Evolutionary conservation across 2,329 filamentous ascomycete species (phyloP), one percentile per base, ranked within the genome.

Genomic region (Orbilia blumenaviensis): DNA sequence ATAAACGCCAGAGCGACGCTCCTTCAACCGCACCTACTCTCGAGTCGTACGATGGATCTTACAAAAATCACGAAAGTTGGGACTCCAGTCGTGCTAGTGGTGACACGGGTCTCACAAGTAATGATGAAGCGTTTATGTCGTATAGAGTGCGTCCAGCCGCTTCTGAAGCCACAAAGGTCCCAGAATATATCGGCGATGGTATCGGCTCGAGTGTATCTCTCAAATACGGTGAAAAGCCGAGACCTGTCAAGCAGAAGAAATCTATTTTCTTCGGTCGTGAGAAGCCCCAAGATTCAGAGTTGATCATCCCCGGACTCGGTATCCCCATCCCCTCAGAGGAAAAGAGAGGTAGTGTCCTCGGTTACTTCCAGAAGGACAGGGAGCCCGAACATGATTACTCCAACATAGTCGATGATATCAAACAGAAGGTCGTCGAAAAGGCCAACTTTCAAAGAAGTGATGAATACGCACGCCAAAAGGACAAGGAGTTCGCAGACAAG

Each of bases 61-160:
- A 44, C 12, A 56, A 14, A 6, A 38, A 56, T 56, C 72, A 58
- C 23, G 72, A 76, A 29, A 69, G 64, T 42, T 76, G 72, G 72
- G 64, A 52, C 32, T 69, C 64, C 2, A 48, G 54, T 34, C 54
- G 60, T 48, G 72, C 54, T 21, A 76, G 72, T 56, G 72, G 72
- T 23, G 72, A 69, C n/a, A 76, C 72, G 7, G 64, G 72, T 14
- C 41, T 64, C 27, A 76, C 64, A 7, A 76, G 72, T 44, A 52
- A 56, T 41, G 58, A 69, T 23, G 72, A 69, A 23, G 12, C 29
- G 2, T 76, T 41, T 34, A 34, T 16, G 56, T 16, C 72, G 1
- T 32, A 29, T n/a, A 29, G 34, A 2, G 12, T 48, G n/a, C 41
- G 23, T 10, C 25, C 18, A 2, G 25, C 0, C 12, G 6, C 16